Evolutionary conservation across 306 rosid species (phyloP), one percentile per base, ranked within the genome.

Genomic region (Vachellia pachyceras): DNA sequence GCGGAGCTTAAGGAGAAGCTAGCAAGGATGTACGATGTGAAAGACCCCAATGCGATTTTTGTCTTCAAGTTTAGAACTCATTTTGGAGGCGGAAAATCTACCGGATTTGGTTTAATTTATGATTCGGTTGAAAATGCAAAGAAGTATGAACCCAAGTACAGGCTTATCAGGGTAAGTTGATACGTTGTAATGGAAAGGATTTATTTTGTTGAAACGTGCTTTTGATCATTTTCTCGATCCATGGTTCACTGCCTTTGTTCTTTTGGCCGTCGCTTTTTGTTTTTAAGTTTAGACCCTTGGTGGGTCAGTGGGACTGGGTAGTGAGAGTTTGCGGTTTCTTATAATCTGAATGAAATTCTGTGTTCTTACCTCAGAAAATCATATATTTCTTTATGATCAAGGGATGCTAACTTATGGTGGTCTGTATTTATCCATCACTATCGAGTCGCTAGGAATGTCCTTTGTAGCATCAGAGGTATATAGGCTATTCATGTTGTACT

Each of bases 21-120:
- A 1, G 83, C 88, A 5, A 89, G 89, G 23, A 85, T 95, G 77
- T 95, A 93, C 23, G 97, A 93, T 2, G 98, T 91, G 36, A 95
- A 93, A 83, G 97, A 95, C 84, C 80, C 95, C 0, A 95, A 91
- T 42, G 46, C 95, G 0, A 93, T 95, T n/a, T 95, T 95, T 45
- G 97, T 93, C 33, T 95, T 91, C 89, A 89, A 91, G 84, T 95
- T 95, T 87, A 79, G 95, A 33, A 95, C 99, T 14, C 91, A 95
- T 79, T 95, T 95, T 81, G 99, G 99, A 71, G 99, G 99, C 77
- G 98, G 99, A 2, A 95, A 95, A 84, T 91, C 97, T 1, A 93
- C 99, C 5, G 99, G 97, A 10, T 95, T 93, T 58, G 99, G 99
- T 14, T 87, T 95, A 90, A 95, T 95, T 36, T 95, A 95, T 55